Evolutionary conservation across 2,329 filamentous ascomycete genomes (phyloP), one percentile per base, ranked within the genome.

Genomic region (Leptographium flavum): DNA sequence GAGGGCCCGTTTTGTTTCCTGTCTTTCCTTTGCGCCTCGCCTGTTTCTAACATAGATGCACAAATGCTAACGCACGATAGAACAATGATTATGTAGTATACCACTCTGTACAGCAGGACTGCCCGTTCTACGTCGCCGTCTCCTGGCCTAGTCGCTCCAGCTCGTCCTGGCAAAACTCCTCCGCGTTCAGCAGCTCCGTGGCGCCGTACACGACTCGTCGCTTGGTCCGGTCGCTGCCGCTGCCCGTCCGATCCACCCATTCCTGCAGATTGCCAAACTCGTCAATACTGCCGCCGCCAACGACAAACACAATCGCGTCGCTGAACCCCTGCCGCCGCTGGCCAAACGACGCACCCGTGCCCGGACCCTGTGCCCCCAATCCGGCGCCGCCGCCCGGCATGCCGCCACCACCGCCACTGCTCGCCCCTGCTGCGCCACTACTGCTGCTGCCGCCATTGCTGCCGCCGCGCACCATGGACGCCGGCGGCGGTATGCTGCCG

Each of bases 181-280:
- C 68, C 2, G 81, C 80, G 55, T 79, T 84, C 49, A 84, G 67
- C 59, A 87, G 68, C 60, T 86, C 90, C 14, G 92, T 98, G 58
- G 87, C 94, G 17, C 92, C 92, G 62, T 98, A 98, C 1, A 96
- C 84, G 10, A 98, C 83, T 52, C 87, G 74, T 63, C 85, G 83
- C 60, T 77, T 82, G 21, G 76, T 72, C 9, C 77, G 73, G 45
- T 76, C 74, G 30, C 42, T 43, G 31, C 64, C 64, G 14, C 77
- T 77, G 40, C 71, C 70, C 4, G 86, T 87, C 52, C 90, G 74
- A 60, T 77, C 79, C 5, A 90, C 87, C 92, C 92, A 98, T 58
- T 96, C 92, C 60, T 94, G 87, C 59, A 98, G 61, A 62, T 98
- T 98, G 19, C 88, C 90, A 60, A 96, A 98, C 61, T 98, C 92